Evolutionary conservation across 2,329 filamentous ascomycete species (phyloP), one percentile per base, ranked within the genome.

Genomic region (Hypoxylon sp.): DNA sequence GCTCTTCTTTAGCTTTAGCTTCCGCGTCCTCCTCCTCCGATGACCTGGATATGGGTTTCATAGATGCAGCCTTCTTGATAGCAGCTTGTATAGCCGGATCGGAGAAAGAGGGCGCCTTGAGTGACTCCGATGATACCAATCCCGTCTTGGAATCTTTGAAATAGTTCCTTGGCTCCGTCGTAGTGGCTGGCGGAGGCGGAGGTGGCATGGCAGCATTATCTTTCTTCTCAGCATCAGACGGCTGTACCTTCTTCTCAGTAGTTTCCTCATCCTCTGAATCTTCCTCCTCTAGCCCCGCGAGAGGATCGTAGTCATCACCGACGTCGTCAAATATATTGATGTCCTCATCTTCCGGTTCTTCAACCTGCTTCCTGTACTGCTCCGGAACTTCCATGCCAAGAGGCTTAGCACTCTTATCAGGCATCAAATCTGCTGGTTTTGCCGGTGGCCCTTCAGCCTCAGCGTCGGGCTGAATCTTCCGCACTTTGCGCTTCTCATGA

Each of bases 51-150:
- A 82, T 80, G 64, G 83, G 83, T 79, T 86, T 82, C 60, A 93
- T 83, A 9, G 88, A 83, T 17, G 92, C 91, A 9, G 95, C 95
- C 78, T 94, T 94, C 80, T 94, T 93, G 74, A 99, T 86, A 0
- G 93, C 93, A 2, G 93, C 93, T 70, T 94, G 85, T 68, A 97
- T 90, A 1, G 91, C 88, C 1, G 93, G 91, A 74, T 98, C 93
- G 25, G 85, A 86, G 74, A 91, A 87, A 3, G 87, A 88, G 1
- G 87, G 85, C 1, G 81, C 81, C 66, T 84, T 84, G 51, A 82
- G 80, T 13, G 79, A 78, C 69, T 87, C 83, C 48, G 87, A 83
- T 0, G 86, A 86, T 14, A 87, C 81, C 43, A 89, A 82, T 3
- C 80, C 80, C 0, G 83, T 84, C 74, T 85, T 88, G 43, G 86